Base-by-base conservation (phyloP, 2,329 filamentous ascomycete species). In the Aspergillus neoniger region DNA sequence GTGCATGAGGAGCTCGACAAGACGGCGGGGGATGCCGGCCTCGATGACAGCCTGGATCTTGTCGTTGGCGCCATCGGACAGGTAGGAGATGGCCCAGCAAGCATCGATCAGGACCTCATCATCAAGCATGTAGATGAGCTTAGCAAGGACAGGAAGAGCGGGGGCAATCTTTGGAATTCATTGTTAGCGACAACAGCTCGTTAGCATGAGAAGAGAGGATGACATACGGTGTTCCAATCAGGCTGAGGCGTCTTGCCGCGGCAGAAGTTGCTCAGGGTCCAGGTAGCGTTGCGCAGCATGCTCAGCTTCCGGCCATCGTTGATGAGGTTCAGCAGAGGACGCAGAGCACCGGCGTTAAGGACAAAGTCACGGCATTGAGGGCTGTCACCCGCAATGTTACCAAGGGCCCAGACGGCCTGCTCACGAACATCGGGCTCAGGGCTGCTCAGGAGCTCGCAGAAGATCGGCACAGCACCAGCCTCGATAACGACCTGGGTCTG, bases 31-130 rank as follows among this genome's bases (percentile, higher is more conserved):
- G 65, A 99, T 99, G 68, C 95, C 94, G 48, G 94, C 95, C 81
- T 99, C 95, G 71, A 99, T 98, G 58, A 99, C 95, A 50, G 95
- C 94, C 80, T 99, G 95, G 66, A 99, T 99, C 84, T 99, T 99
- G 75, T 99, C 95, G 77, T 99, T 99, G 71, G 93, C 91, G 47
- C 95, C 95, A 78, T 99, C 95, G 3, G 95, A 98, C 19, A 99
- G 87, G 76, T 99, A 99, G 0, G 94, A 98, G 73, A 99, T 98
- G 64, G 95, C 95, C 95, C 95, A 99, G 88, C 95, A 99, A 61
- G 95, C 95, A 79, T 99, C 95, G 72, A 99, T 99, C 63, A 99
- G 83, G 61, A 99, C 95, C 78, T 99, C 95, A 69, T 99, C 95
- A 74, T 99, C 95, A 59, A 99, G 86, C 65, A 95, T 98, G 81